Evolutionary conservation across 1,284 basidiomycete species (phyloP), one percentile per base, ranked within the genome.

Genomic region (Tremellales sp.): DNA sequence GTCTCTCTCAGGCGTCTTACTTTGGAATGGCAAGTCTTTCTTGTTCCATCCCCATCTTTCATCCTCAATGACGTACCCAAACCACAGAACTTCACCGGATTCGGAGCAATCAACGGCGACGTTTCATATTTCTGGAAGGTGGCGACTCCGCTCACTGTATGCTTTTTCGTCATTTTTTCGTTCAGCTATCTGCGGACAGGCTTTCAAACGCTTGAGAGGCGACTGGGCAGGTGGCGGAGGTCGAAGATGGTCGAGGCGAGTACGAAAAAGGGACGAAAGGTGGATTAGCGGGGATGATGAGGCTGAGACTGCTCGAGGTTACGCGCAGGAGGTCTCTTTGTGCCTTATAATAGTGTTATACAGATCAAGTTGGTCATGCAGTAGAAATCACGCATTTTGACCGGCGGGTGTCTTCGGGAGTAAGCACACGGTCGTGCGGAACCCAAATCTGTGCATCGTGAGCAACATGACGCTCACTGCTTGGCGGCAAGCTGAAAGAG

Each of bases 111-210:
- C 27, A 43, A 63, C 13, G 58, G 61, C 34, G 49, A 56, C 14
- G 67, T 65, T 28, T 44, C 40, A 4, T 71, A 71, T 47, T 73
- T 73, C 37, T 73, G 71, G 71, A 66, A 66, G 42, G 57, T 71
- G 22, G 69, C 71, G 2, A 56, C 55, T 0, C 71, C 71, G 2
- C 56, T 58, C 31, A 67, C 70, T 2, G 56, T 61, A 25, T 58
- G 52, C 4, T 73, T 73, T 60, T 72, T 73, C 51, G 16, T 73
- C 57, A 60, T 69, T 25, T 72, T 73, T 51, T 62, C 58, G 21
- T 70, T 58, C 29, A 45, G 52, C 3, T 73, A 72, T 43, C 54
- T 73, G 31, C 49, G 50, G 38, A 45, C 50, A 6, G 63, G 56
- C 3, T 45, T 54, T n/a, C 51, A 60, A 13, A 70, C 65, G 8